Evolutionary conservation across 1,284 basidiomycete species (phyloP).

Genomic region (Termitomyces sp.): DNA sequence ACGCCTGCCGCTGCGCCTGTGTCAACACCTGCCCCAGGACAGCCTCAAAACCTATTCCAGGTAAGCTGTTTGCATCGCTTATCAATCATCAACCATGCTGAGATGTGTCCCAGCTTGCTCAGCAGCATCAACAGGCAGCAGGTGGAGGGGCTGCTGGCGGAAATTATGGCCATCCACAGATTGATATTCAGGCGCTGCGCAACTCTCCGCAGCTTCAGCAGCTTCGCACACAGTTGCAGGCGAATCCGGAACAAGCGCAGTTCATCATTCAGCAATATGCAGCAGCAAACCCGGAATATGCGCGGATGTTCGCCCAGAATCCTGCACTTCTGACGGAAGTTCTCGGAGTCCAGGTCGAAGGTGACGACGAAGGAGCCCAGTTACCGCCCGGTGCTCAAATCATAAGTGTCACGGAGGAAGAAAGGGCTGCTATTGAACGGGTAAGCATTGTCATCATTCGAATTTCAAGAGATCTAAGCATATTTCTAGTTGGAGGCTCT

Average conservation of each 20-base stretch:
- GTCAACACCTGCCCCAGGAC: constrained; percentile 28
- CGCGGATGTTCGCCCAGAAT: constrained; percentile 59
- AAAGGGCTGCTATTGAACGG: constrained; percentile 81
- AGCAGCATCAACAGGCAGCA: constrained; percentile 59
- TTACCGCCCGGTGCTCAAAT: constrained; percentile 63
- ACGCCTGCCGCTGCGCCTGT: constrained; percentile 30
- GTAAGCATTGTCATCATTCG: constrained; percentile 38
- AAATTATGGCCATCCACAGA: constrained; percentile 28
- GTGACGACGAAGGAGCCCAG: constrained; percentile 42
- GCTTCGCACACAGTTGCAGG: constrained; percentile 62
- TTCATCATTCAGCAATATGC: constrained; percentile 82
- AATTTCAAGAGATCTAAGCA: constrained; percentile 2
- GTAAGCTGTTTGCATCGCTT: constrained; percentile 27
- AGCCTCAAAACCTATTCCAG: constrained; percentile 75
- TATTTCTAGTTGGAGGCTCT: constrained; percentile 68
- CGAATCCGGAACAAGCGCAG: constrained; percentile 78
- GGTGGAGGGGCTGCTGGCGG: constrained; percentile 27
- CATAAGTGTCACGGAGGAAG: constrained; percentile 78
- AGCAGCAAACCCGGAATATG: constrained; percentile 68
- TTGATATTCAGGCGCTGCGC: constrained; percentile 51
- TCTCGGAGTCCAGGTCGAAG: constrained; percentile 43
- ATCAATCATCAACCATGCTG: not conserved
- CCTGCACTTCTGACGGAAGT: constrained; percentile 69
- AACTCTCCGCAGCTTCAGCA: constrained; percentile 62
- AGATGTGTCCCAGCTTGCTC: constrained; percentile 50